Base-by-base conservation (phyloP, 164 flowering plant species). In the Annona squamosa region DNA sequence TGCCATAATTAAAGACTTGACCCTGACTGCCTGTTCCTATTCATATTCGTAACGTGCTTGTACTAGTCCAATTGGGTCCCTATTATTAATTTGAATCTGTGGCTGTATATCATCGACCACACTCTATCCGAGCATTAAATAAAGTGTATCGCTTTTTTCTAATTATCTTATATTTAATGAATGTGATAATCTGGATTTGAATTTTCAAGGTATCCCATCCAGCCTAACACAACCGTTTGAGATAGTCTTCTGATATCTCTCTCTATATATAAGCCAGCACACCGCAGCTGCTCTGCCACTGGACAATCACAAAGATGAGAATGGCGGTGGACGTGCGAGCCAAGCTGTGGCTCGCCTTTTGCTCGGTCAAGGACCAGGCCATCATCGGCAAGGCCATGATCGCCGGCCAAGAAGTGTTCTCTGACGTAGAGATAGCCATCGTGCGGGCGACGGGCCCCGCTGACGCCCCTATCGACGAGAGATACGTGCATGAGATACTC, bases 361-460 rank as follows among this genome's bases (percentile, higher is more conserved):
- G 92, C 65, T 80, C 85, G 1, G 84, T 88, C 63, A 90, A 88
- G 82, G 94, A 90, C 70, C 92, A 86, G 44, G 91, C 91, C 6
- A 84, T 91, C 52, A 83, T 90, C 12, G 90, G 92, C 57, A 85
- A 82, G 65, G 95, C 92, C 67, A 83, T 86, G 75, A 79, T 90
- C 2, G 77, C 79, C 48, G 76, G 77, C 64, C 78, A 79, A 19
- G 76, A 78, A 69, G 85, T 82, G 46, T 74, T 84, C 71, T 81
- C 90, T 0, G 82, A 81, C 74, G 80, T 90, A 52, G 90, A 88
- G 72, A 85, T 88, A 3, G 90, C 92, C 17, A 81, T 90, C 18
- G 81, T 90, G 9, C 89, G 88, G 2, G 95, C 95, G 4, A 88
- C 95, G 0, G 81, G 84, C 75, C 95, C 87, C 72, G 86, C 87